Percentiles rank a stretch among this genome's conserved stretches.
Evolutionary conservation across 1,139 yeast genomes (phyloP).

Genomic region (Magnusiomyces tetraspermus): DNA sequence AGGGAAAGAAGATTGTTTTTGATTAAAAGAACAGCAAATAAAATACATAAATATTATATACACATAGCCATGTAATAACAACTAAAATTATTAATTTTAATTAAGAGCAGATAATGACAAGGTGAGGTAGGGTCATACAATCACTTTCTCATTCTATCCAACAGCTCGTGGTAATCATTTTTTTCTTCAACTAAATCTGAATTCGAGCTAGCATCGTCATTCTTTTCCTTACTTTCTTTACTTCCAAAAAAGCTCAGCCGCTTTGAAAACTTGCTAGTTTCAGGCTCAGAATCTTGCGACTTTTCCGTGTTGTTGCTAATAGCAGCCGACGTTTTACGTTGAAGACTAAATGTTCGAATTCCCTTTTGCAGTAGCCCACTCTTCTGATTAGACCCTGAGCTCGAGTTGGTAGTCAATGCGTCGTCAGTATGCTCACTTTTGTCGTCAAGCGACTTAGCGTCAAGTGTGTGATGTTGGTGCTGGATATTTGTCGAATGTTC

Average conservation of each 20-base stretch:
- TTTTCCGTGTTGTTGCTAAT: constrained; percentile 7
- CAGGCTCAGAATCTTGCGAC: constrained; percentile 5
- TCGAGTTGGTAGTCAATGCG: neutral
- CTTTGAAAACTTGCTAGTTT: constrained; percentile 22
- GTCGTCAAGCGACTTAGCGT: neutral
- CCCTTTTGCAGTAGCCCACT: constrained; percentile 26
- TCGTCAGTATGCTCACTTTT: neutral
- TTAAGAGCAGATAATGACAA: neutral
- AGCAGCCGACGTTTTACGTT: constrained; percentile 1
- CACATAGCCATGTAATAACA: no score
- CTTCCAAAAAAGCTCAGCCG: constrained; percentile 26
- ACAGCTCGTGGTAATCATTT: constrained; percentile 1
- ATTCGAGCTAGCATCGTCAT: neutral
- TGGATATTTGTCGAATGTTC: neutral
- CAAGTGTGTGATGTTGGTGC: neutral
- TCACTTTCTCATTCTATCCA: constrained; percentile 5
- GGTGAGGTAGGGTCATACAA: no score
- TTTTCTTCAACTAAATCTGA: constrained; percentile 12
- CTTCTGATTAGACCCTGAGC: constrained; percentile 10
- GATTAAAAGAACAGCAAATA: no score
- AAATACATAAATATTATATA: no score
- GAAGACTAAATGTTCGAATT: constrained; percentile 24
- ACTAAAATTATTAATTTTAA: neutral
- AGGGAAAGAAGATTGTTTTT: constrained; percentile 82
- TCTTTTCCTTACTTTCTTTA: constrained; percentile 19